These are phyloP conservation scores for Paramecium tetraurelia DNA, from an alignment of 73 alveolate species.

Conservation along the genomic window DNA sequence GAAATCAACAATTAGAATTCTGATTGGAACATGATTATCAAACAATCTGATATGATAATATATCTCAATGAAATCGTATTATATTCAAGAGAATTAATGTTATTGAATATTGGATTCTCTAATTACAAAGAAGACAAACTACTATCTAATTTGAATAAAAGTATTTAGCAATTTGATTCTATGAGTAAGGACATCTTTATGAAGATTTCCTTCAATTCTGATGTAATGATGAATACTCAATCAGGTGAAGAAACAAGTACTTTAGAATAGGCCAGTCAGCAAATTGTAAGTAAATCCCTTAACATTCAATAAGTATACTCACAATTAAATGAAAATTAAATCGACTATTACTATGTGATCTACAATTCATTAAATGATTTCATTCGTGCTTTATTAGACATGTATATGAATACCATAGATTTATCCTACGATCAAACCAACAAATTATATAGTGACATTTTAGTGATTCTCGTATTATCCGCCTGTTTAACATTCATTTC, in stretches of 20 bases:
- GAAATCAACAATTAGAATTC: background rate
- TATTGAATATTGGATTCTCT: background rate
- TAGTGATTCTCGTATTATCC: constrained; percentile 10
- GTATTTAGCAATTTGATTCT: background rate
- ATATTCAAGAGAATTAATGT: constrained; percentile 7
- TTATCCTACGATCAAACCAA: background rate
- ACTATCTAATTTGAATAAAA: background rate
- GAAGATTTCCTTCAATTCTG: background rate
- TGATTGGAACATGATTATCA: background rate
- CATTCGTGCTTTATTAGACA: background rate
- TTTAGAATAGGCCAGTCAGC: constrained; percentile 47
- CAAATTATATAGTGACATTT: background rate
- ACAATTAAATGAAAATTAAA: background rate
- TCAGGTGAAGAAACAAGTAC: constrained; percentile 5
- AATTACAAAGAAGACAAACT: background rate
- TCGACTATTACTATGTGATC: constrained; percentile 5
- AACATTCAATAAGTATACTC: background rate
- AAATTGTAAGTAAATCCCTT: background rate
- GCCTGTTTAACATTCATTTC: constrained; percentile 50
- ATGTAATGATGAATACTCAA: constrained; percentile 1
- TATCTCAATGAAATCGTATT: background rate
- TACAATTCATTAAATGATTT: constrained; percentile 50
- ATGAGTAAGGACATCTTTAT: background rate
- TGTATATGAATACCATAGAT: background rate
- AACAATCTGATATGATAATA: background rate